Percentiles rank a stretch among this genome's conserved stretches.
Evolutionary conservation across 192 early-diverging fungal species (phyloP).

Genomic region (Thamnidium elegans): DNA sequence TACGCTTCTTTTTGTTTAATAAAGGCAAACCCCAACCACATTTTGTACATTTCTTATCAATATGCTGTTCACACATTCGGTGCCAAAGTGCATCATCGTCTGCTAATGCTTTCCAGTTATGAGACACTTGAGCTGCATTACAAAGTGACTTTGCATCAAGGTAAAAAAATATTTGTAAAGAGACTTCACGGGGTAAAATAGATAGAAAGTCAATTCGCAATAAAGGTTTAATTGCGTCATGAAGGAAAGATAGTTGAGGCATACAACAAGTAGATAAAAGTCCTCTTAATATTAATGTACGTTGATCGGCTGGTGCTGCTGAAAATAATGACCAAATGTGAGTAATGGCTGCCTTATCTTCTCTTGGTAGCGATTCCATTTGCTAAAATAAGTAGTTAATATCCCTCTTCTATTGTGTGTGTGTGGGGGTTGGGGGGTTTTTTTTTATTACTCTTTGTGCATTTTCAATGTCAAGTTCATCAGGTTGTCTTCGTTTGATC

Average conservation of each 20-base stretch:
- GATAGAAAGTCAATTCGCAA: slow-evolving; percentile 83
- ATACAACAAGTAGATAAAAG: slow-evolving; percentile 80
- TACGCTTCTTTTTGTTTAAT: slow-evolving; percentile 62
- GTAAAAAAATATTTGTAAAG: slow-evolving; percentile 83
- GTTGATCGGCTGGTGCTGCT: slow-evolving; percentile 60
- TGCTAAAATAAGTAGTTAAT: slow-evolving; percentile 32
- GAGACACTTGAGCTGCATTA: slow-evolving; percentile 84
- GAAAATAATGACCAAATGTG: slow-evolving; percentile 71
- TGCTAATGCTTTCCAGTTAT: slow-evolving; percentile 73
- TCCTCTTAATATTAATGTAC: slow-evolving; percentile 69
- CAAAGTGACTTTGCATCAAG: slow-evolving; percentile 91
- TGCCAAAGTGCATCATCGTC: slow-evolving; percentile 98
- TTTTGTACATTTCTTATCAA: slow-evolving; percentile 90
- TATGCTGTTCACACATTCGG: slow-evolving; percentile 97
- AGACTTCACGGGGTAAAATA: slow-evolving; percentile 73
- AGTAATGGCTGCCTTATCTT: slow-evolving; percentile 61
- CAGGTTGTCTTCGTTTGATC: slow-evolving; percentile 45
- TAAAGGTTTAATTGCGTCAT: slow-evolving; percentile 64
- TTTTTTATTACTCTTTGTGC: slow-evolving; percentile 44
- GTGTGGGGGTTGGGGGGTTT: too few relatives aligned
- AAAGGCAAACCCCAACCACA: slow-evolving; percentile 98
- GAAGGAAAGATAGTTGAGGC: slow-evolving; percentile 82
- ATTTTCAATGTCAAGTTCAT: slow-evolving; percentile 45
- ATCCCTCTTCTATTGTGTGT: neutral
- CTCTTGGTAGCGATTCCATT: slow-evolving; percentile 53